Base-by-base conservation (phyloP, 257 asterid genomes). In the Gentiana straminea region DNA sequence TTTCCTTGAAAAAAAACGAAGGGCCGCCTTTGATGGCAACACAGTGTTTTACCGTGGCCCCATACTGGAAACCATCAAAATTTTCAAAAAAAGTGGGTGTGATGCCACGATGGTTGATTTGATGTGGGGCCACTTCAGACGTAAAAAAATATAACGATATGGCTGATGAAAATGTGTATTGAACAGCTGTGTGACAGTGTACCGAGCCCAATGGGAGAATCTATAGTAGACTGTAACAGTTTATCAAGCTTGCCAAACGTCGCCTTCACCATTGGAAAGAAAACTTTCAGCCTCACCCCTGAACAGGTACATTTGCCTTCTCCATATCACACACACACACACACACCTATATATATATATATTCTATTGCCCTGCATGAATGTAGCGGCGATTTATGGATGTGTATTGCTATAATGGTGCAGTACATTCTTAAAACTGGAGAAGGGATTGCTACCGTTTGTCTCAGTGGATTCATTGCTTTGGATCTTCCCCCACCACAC, bases 131-230 rank as follows among this genome's bases (percentile, higher is more conserved):
- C 24, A 24, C 24, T 24, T 24, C 24, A 24, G 24, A 24, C 24
- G 24, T 24, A 24, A 24, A 24, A 24, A 24, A 0, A 24, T 24
- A 24, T 24, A 24, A 24, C 24, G 24, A 24, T 24, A 0, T 24
- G 24, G 24, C 24, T 24, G 24, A 24, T 24, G 24, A 24, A 24
- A 24, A 24, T 24, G 24, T 24, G 24, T 68, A 58, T 73, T 58
- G 48, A 50, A 5, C 73, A 91, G 98, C 94, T 87, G 34, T 91
- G 98, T 60, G 90, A 84, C 53, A 79, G 78, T 67, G 66, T 90
- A 56, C 97, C 97, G 45, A 90, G 91, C 66, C 94, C 97, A 10
- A 90, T 70, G 52, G 97, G 94, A 65, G 84, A 82, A 71, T 82
- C 96, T 37, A 13, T 71, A 36, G 62, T 90, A 15, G 89, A 84